These are phyloP conservation scores for Neurospora tetrasperma DNA, from an alignment of 495 filamentous ascomycete genomes.

Conservation along the genomic window DNA sequence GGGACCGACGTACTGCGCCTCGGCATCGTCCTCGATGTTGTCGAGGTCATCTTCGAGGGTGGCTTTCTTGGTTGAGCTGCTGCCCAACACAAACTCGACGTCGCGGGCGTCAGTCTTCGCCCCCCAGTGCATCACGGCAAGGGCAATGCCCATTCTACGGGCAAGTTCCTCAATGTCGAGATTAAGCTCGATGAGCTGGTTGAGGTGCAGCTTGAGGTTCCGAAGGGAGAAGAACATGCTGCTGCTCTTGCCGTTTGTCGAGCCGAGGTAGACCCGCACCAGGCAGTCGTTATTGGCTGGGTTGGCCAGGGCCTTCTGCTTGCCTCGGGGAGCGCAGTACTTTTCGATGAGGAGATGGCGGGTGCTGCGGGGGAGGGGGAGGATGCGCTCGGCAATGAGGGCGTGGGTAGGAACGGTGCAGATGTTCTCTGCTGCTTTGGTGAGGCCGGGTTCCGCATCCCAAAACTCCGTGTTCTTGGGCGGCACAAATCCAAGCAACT, in stretches of 20 bases:
- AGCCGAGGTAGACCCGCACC: conserved; percentile 19
- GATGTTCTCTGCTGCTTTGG: background rate
- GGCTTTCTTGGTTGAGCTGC: background rate
- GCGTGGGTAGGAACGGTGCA: conserved; percentile 3
- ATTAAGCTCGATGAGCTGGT: conserved; percentile 9
- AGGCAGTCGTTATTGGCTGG: conserved; percentile 19
- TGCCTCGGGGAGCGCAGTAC: conserved; percentile 13
- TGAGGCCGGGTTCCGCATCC: background rate
- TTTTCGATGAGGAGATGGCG: conserved; percentile 14
- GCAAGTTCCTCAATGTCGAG: conserved; percentile 5
- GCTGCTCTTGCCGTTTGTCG: conserved; percentile 1
- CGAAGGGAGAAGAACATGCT: conserved; percentile 8
- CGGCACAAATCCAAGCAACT: no score
- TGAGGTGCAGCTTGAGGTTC: conserved; percentile 12
- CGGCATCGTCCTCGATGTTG: background rate
- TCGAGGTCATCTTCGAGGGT: background rate
- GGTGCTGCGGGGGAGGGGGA: conserved; percentile 2
- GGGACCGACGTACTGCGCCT: background rate
- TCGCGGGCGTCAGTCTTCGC: conserved; percentile 10
- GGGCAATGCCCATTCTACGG: conserved; percentile 1
- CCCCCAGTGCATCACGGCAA: conserved; percentile 12
- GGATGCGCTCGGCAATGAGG: conserved; percentile 4
- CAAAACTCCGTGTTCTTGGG: no score
- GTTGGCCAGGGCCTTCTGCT: conserved; percentile 3
- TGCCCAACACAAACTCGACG: conserved; percentile 15